phyloP scores from a whole-genome alignment of 1,139 yeast genomes.

The Scheffersomyces insectosa region DNA sequence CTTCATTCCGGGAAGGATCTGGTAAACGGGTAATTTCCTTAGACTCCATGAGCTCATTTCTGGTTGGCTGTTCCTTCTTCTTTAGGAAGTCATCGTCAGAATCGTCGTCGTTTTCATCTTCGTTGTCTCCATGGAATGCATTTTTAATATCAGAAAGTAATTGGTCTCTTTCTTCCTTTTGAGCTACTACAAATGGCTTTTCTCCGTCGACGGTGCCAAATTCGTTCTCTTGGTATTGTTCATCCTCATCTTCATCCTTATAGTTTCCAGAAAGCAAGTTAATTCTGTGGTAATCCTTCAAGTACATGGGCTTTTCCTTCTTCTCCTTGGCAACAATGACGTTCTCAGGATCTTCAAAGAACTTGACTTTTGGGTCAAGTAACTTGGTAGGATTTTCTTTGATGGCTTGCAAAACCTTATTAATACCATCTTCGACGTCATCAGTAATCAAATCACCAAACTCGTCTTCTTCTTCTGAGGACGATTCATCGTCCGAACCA shows the following conservation, averaged over 20 bases:
- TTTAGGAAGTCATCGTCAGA: slow-evolving; percentile 54
- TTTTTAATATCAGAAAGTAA: slow-evolving; percentile 73
- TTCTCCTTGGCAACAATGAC: slow-evolving; percentile 21
- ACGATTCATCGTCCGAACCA: slow-evolving; percentile 28
- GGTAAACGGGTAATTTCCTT: slow-evolving; percentile 48
- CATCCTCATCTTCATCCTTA: slow-evolving; percentile 48
- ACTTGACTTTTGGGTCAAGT: slow-evolving; percentile 65
- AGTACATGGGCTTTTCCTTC: slow-evolving; percentile 75
- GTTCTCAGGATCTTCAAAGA: slow-evolving; percentile 66
- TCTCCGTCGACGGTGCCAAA: slow-evolving; percentile 56
- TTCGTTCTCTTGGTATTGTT: slow-evolving; percentile 30
- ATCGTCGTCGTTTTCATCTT: slow-evolving; percentile 40
- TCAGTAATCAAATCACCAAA: slow-evolving; percentile 85
- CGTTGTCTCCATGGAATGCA: slow-evolving; percentile 55
- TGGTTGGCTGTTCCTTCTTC: slow-evolving; percentile 43
- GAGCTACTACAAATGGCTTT: slow-evolving; percentile 70
- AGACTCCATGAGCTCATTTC: slow-evolving; percentile 11
- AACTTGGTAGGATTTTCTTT: slow-evolving; percentile 63
- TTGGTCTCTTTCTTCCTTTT: slow-evolving; percentile 71
- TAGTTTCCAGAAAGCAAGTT: slow-evolving; percentile 65
- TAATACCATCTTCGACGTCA: slow-evolving; percentile 79
- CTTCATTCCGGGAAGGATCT: slow-evolving; percentile 65
- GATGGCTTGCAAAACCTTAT: slow-evolving; percentile 69
- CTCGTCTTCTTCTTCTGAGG: slow-evolving; percentile 86
- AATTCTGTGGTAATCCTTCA: slow-evolving; percentile 91